Evolutionary conservation across 1,284 basidiomycete species (phyloP).

Genomic region (Sporisorium exsertum): DNA sequence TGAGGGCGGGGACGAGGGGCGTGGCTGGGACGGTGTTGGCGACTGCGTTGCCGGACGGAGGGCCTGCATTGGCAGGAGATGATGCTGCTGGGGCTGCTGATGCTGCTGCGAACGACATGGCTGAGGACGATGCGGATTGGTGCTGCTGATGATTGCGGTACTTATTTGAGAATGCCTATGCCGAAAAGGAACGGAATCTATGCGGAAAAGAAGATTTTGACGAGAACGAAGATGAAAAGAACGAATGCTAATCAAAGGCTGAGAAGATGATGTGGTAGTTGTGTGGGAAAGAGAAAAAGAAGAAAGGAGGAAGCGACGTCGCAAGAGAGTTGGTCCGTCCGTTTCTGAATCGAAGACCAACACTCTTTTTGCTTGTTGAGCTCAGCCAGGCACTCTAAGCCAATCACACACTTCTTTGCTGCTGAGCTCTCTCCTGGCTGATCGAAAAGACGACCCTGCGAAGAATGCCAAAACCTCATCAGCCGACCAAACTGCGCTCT

Average conservation of each 20-base stretch:
- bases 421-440: not conserved
- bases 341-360: slow-evolving; percentile 17
- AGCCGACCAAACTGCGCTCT: slow-evolving; percentile 25
- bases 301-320: not conserved
- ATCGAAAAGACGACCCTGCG: slow-evolving; percentile 8
- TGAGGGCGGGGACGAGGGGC: slow-evolving; percentile 46
- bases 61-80: slow-evolving; percentile 23
- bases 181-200: not conserved
- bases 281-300: slow-evolving; percentile 2
- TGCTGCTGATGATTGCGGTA: slow-evolving; percentile 3
- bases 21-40: slow-evolving; percentile 1
- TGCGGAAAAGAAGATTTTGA: not conserved
- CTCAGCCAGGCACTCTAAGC: not conserved
- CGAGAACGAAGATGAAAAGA: not conserved
- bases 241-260: not conserved
- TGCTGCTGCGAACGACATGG: slow-evolving; percentile 50
- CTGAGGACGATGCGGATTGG: slow-evolving; percentile 4
- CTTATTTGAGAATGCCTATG: not conserved
- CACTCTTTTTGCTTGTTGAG: not conserved
- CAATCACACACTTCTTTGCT: not conserved
- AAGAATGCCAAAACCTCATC: slow-evolving; percentile 19
- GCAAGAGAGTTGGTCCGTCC: slow-evolving; percentile 24
- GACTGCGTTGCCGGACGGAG: slow-evolving; percentile 5
- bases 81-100: slow-evolving; percentile 52
- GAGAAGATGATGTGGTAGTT: not conserved